A percentile compares a stretch with the other conserved stretches of the same genome.
Conservation (phyloP, 306 rosid species). For the Luffa aegyptiaca region DNA sequence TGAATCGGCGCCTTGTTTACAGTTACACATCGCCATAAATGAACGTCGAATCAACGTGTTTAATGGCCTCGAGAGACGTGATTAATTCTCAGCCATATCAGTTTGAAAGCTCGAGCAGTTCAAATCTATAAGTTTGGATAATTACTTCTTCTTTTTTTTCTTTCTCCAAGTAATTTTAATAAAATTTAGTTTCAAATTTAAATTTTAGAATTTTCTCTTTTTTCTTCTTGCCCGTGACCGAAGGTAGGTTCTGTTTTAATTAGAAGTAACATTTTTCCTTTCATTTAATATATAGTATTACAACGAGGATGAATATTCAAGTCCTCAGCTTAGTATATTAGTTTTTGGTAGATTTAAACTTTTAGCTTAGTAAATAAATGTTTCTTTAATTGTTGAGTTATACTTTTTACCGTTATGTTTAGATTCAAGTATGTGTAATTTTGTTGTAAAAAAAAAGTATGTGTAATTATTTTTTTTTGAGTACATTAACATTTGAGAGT, state of each 20-base stretch:
- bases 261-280: not conserved
- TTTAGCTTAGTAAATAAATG: no score
- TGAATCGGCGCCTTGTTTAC: not conserved
- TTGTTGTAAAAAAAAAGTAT: no score
- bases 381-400: no score
- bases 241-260: not conserved
- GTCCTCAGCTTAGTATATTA: no score
- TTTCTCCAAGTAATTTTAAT: not conserved
- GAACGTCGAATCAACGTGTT: not conserved
- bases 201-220: not conserved
- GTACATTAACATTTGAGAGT: no score
- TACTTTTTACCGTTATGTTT: no score
- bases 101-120: not conserved
- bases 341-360: no score
- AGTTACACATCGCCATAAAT: not conserved
- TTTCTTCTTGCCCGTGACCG: no score
- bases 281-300: not conserved
- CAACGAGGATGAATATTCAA: no score
- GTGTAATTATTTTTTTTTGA: no score
- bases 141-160: not conserved
- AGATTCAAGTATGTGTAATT: no score
- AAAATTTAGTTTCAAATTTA: not conserved
- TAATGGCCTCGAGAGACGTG: slow-evolving; percentile 6
- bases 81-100: not conserved
- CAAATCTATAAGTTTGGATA: not conserved